These are phyloP conservation scores for Entamoeba dispar DNA, from an alignment of 208 protist species.

Conservation along the genomic window DNA sequence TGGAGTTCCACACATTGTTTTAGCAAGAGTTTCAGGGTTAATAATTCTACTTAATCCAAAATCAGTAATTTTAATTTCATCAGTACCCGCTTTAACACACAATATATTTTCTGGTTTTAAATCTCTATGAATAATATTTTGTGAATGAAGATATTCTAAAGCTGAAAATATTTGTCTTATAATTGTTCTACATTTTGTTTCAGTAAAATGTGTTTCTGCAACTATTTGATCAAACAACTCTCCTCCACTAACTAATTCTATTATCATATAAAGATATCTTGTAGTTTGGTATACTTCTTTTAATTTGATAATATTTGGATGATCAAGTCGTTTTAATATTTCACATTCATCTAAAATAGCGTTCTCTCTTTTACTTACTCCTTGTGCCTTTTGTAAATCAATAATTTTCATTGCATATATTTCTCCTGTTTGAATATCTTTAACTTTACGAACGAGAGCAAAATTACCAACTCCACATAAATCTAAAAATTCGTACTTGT, in stretches of 20 bases:
- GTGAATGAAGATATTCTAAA: not conserved
- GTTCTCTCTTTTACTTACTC: not conserved
- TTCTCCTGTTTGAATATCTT: not conserved
- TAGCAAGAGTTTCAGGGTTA: not conserved
- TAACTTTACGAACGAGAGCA: not conserved
- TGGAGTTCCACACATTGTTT: not conserved
- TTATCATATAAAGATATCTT: not conserved
- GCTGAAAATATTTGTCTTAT: not conserved
- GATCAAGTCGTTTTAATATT: not conserved
- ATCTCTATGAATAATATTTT: not conserved
- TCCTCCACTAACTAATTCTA: not conserved
- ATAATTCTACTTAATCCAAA: not conserved
- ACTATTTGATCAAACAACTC: not conserved
- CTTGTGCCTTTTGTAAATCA: not conserved
- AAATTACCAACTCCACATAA: not conserved
- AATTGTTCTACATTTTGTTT: not conserved
- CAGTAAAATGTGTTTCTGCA: not conserved
- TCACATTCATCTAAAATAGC: not conserved
- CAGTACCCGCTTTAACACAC: not conserved
- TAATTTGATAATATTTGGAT: not conserved
- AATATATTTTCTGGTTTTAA: not conserved
- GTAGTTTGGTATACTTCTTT: not conserved
- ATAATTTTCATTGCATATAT: not conserved
- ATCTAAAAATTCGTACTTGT: not conserved
- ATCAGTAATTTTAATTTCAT: not conserved